These are phyloP conservation scores for Fusarium citri DNA, from an alignment of 2,329 filamentous ascomycete species.

Conservation along the genomic window DNA sequence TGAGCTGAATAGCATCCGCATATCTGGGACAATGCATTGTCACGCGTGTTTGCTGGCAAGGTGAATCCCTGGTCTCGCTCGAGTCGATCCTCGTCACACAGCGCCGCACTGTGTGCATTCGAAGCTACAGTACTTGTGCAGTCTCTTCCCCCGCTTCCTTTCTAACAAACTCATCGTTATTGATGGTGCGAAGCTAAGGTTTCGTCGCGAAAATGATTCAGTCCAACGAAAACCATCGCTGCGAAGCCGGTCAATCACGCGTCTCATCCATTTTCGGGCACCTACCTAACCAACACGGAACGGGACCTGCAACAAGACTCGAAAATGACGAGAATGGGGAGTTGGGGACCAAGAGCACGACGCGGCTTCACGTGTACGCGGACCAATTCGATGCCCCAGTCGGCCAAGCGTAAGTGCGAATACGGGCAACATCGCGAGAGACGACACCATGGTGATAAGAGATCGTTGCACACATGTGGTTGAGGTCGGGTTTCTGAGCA, in stretches of 20 bases:
- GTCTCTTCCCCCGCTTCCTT: slow-evolving; percentile 38
- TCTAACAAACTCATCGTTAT: slow-evolving; percentile 4
- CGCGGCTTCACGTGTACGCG: slow-evolving; percentile 24
- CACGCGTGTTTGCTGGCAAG: slow-evolving; percentile 29
- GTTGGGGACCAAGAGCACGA: slow-evolving; percentile 16
- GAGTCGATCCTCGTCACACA: slow-evolving; percentile 1
- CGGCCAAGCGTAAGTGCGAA: slow-evolving; percentile 34
- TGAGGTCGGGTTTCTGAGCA: not conserved
- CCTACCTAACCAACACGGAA: not conserved
- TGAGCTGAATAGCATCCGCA: slow-evolving; percentile 32
- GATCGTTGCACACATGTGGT: slow-evolving; percentile 8
- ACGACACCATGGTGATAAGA: slow-evolving; percentile 9
- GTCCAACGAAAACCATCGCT: not conserved
- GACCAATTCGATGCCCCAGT: slow-evolving; percentile 16
- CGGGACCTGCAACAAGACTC: not conserved
- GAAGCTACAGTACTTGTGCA: not conserved
- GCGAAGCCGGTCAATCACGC: slow-evolving; percentile 3
- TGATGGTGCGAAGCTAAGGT: slow-evolving; percentile 31
- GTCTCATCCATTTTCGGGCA: not conserved
- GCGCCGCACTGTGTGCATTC: slow-evolving; percentile 36
- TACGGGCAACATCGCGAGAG: slow-evolving; percentile 34
- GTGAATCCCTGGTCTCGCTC: not conserved
- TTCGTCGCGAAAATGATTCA: slow-evolving; percentile 3
- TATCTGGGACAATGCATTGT: slow-evolving; percentile 26
- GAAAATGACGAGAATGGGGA: slow-evolving; percentile 1